These are phyloP conservation scores for Nissolia schottii DNA, from an alignment of 306 rosid species.

Conservation along the genomic window DNA sequence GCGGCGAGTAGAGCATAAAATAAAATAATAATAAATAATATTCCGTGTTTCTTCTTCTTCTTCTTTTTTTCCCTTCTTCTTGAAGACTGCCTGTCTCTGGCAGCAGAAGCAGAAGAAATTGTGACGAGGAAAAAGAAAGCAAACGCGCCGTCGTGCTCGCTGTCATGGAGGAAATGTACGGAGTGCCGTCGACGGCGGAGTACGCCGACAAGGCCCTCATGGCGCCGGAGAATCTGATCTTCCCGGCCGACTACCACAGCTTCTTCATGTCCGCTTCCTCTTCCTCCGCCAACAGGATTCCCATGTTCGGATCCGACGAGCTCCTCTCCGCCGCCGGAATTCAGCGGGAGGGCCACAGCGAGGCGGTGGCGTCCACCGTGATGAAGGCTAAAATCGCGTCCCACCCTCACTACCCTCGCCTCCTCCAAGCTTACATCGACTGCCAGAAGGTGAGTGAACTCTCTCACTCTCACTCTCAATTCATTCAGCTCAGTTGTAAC, in stretches of 20 bases:
- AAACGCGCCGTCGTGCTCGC: conserved; percentile 14
- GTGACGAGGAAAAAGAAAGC: conserved; percentile 18
- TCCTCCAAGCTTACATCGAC: conserved; percentile 85
- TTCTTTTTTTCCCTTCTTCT: conserved; percentile 20
- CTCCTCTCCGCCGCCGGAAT: conserved; percentile 54
- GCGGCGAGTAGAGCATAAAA: conserved; percentile 16
- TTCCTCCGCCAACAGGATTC: conserved; percentile 39
- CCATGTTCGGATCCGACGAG: conserved; percentile 79
- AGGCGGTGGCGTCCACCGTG: conserved; percentile 14
- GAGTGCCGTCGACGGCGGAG: conserved; percentile 48
- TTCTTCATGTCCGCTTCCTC: conserved; percentile 35
- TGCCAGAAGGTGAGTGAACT: conserved; percentile 87
- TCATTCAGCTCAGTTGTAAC: neutral
- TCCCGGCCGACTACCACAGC: conserved; percentile 67
- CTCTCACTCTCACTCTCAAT: neutral
- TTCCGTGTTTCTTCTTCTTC: conserved; percentile 4
- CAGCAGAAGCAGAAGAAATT: conserved; percentile 12
- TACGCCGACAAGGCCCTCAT: conserved; percentile 63
- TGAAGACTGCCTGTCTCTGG: conserved; percentile 22
- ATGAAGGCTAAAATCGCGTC: conserved; percentile 86
- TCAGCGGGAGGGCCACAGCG: conserved; percentile 44
- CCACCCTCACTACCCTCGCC: conserved; percentile 83
- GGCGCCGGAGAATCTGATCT: conserved; percentile 85
- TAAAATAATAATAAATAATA: conserved; percentile 4
- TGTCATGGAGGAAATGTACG: conserved; percentile 85